phyloP scores from a whole-genome alignment of 306 rosid species.

The Prunus davidiana region DNA sequence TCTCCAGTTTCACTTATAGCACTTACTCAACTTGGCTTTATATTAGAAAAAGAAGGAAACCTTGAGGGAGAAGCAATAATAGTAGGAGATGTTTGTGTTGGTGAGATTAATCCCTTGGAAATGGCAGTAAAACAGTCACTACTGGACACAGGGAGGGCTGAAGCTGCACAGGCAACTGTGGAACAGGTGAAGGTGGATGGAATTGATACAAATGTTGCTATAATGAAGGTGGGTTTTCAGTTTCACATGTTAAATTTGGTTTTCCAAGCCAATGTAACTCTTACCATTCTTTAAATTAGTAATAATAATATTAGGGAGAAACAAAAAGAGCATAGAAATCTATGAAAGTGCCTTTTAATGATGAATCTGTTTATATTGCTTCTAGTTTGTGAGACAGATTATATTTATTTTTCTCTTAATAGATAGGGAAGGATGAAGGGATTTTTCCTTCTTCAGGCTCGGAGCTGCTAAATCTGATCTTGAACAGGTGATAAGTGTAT shows the following conservation, averaged over 20 bases:
- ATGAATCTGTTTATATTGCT: not conserved
- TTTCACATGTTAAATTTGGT: slow-evolving; percentile 10
- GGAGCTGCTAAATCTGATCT: slow-evolving; percentile 7
- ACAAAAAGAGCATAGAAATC: not conserved
- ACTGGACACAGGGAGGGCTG: slow-evolving; percentile 68
- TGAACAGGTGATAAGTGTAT: slow-evolving; percentile 1
- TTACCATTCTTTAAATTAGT: slow-evolving; percentile 7
- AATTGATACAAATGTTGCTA: slow-evolving; percentile 87
- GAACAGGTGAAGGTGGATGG: slow-evolving; percentile 96
- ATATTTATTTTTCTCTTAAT: not conserved
- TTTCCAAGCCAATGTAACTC: slow-evolving; percentile 14
- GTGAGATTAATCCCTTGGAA: slow-evolving; percentile 76
- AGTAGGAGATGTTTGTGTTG: slow-evolving; percentile 64
- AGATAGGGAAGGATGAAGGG: not conserved
- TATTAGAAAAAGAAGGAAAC: slow-evolving; percentile 37
- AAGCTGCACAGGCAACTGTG: slow-evolving; percentile 90
- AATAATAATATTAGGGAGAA: not conserved
- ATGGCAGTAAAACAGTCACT: slow-evolving; percentile 65
- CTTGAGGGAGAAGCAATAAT: slow-evolving; percentile 37
- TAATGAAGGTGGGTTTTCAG: slow-evolving; percentile 74
- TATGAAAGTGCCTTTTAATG: not conserved
- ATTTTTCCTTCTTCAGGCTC: slow-evolving; percentile 10
- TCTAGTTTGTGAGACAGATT: not conserved
- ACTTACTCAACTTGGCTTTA: slow-evolving; percentile 59
- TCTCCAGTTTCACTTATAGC: slow-evolving; percentile 62